Percentiles rank a stretch among this genome's conserved stretches.
Evolutionary conservation across 257 asterid genomes (phyloP).

Genomic region (Solanum ossicruentum): DNA sequence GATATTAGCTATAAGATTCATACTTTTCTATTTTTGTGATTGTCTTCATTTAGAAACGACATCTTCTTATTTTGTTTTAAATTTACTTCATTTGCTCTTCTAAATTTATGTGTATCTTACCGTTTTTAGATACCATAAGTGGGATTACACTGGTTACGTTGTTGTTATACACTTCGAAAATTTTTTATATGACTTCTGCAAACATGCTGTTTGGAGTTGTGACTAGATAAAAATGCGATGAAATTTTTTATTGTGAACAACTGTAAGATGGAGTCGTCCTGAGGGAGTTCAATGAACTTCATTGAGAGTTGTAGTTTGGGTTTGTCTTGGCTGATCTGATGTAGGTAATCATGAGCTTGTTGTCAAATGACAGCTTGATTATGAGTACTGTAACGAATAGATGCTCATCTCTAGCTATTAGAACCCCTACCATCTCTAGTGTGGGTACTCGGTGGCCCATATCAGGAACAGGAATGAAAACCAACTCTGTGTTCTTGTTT

Average conservation of each 20-base stretch:
- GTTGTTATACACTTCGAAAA: too few species aligned
- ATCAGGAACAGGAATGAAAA: background rate
- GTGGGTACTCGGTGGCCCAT: background rate
- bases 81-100: too few species aligned
- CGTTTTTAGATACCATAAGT: too few species aligned
- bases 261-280: background rate
- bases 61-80: too few species aligned
- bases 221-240: background rate
- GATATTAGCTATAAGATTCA: too few species aligned
- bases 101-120: too few species aligned
- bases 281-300: background rate
- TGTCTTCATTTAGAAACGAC: too few species aligned
- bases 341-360: background rate
- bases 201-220: background rate
- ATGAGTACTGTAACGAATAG: background rate
- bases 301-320: background rate
- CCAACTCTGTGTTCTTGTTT: background rate
- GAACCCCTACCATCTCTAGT: background rate
- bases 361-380: background rate
- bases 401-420: background rate
- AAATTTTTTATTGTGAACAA: background rate
- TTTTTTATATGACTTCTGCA: too few species aligned
- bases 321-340: background rate
- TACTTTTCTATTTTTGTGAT: too few species aligned
- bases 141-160: too few species aligned